Evolutionary conservation across 768 basidiomycete genomes (phyloP), one percentile per base, ranked within the genome.

Genomic region (Candolleomyces eurysporus): DNA sequence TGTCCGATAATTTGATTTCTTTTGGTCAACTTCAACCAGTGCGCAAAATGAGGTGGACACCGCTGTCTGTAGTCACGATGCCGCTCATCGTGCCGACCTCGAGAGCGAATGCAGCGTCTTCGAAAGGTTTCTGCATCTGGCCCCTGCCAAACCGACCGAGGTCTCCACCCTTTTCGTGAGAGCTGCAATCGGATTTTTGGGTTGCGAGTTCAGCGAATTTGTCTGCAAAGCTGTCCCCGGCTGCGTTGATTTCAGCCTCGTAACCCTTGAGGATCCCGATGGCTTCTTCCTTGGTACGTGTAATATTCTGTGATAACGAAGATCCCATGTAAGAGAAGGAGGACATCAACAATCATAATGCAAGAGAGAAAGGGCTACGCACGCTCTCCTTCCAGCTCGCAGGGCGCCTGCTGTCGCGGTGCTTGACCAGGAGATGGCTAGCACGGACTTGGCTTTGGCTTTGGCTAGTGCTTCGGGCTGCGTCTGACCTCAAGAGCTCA

Each of bases 91-190:
- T 75, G 8, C 88, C 91, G 21, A 89, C 82, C 52, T 86, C 70
- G 64, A 95, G 79, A 2, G 76, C 83, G 73, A 83, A 96, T 11
- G 92, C 79, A 36, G 92, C 91, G 32, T 96, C 94, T 76, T 98
- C 96, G 69, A 99, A 99, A 40, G 94, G 89, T 76, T 92, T 94
- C 76, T 99, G 97, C 97, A 99, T 99, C 78, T 92, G 90, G 0
- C 89, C 91, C 17, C 75, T 85, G 0, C 82, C 84, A 69, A 99
- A 99, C 79, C 80, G 81, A 0, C 97, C 94, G 6, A 99, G 84
- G 73, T 99, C 96, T 0, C 97, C 97, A 3, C 81, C 82, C 64
- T 90, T 82, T 21, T 81, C 72, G 69, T 95, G 91, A 43, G 92
- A 94, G 5, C 91, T 90, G 74, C 96, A 98, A 72, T 99, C 96